phyloP scores from a whole-genome alignment of 352 stramenopile genomes.

The Pythium rhizo-oryzae region DNA sequence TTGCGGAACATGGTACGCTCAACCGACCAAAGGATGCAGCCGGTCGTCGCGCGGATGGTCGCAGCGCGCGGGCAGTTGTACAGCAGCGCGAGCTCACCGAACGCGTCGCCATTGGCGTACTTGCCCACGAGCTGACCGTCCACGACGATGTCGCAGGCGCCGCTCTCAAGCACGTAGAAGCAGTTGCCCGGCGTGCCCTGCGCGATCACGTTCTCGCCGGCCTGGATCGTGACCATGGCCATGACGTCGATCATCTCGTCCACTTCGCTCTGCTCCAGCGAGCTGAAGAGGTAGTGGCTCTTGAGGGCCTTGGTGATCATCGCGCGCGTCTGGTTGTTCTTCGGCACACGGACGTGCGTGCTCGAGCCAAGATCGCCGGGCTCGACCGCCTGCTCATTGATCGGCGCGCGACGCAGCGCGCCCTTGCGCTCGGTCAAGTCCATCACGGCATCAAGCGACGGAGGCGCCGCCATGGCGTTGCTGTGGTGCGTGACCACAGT shows the following conservation, averaged over 20 bases:
- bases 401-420: slow-evolving; percentile 62
- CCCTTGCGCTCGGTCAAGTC: slow-evolving; percentile 60
- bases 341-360: slow-evolving; percentile 60
- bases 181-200: slow-evolving; percentile 89
- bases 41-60: slow-evolving; percentile 89
- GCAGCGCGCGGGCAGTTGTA: slow-evolving; percentile 96
- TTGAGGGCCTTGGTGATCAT: slow-evolving; percentile 86
- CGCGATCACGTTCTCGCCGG: slow-evolving; percentile 67
- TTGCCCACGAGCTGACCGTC: slow-evolving; percentile 75
- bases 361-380: slow-evolving; percentile 54
- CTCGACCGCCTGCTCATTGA: slow-evolving; percentile 80
- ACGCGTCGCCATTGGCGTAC: slow-evolving; percentile 84
- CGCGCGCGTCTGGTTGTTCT: slow-evolving; percentile 68
- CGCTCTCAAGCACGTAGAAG: slow-evolving; percentile 95
- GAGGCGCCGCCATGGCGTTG: background rate
- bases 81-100: slow-evolving; percentile 97
- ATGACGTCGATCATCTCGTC: slow-evolving; percentile 88
- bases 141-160: slow-evolving; percentile 86
- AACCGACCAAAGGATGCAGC: slow-evolving; percentile 92
- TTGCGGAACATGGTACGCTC: slow-evolving; percentile 88
- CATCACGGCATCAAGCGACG: slow-evolving; percentile 39
- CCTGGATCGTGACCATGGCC: slow-evolving; percentile 70
- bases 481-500: slow-evolving; percentile 18
- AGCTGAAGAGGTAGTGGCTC: slow-evolving; percentile 83
- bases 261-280: slow-evolving; percentile 70